phyloP scores from a whole-genome alignment of 345 rosid genomes.

The Tarenaya hassleriana region DNA sequence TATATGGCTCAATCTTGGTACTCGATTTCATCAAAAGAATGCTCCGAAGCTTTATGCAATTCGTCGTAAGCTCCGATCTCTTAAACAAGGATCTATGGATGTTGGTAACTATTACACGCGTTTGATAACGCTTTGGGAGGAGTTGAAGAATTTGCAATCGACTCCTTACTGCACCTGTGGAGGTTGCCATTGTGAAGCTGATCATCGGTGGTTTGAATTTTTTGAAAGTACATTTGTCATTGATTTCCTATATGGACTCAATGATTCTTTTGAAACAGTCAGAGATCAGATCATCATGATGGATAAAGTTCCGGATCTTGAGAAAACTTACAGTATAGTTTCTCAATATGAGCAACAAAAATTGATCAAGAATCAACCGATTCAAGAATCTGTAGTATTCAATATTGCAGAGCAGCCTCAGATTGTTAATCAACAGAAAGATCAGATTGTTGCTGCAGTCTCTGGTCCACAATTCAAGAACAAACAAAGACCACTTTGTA shows the following conservation, averaged over 20 bases:
- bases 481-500: background rate
- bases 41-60: too few species aligned
- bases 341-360: background rate
- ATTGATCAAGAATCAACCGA: background rate
- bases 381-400: background rate
- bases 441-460: too few species aligned
- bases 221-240: background rate
- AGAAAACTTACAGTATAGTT: background rate
- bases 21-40: too few species aligned
- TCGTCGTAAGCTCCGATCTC: too few species aligned
- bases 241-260: background rate
- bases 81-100: too few species aligned
- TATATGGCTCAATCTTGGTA: too few species aligned
- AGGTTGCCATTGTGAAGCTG: too few species aligned
- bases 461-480: too few species aligned
- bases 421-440: too few species aligned
- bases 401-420: background rate
- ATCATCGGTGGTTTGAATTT: background rate
- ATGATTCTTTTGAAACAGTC: background rate
- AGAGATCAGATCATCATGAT: background rate
- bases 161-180: background rate
- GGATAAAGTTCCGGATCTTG: background rate
- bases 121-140: too few species aligned
- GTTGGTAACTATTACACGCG: too few species aligned
- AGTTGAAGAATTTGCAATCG: too few species aligned